Base-by-base conservation (phyloP, 2,329 filamentous ascomycete genomes). In the Alternaria brassicae region DNA sequence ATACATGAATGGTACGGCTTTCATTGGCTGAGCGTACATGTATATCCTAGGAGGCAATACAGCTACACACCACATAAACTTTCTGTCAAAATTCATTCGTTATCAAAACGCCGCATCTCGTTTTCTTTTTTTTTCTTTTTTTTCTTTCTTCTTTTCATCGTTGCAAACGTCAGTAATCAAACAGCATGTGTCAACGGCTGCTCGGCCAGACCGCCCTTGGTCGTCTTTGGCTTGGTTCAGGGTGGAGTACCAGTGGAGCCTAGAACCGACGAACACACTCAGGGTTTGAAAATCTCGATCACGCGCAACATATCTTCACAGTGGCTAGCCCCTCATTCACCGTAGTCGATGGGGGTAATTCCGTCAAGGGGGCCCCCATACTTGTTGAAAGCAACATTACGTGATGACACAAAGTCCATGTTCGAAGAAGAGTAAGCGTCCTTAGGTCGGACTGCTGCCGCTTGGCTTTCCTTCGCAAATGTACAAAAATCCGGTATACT, bases 321-420 rank as follows among this genome's bases (percentile, higher is more conserved):
- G 48, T 57, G n/a, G 28, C 6, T 25, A 53, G 41, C 32, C 21
- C 50, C 45, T 41, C 32, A 17, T 40, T 36, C 39, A 48, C 30
- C 34, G 23, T 44, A 9, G 30, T 50, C 3, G 34, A 52, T 15
- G 47, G 40, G 27, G 27, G 12, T 32, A 40, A 7, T 40, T n/a
- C n/a, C 15, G 13, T 8, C 34, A 28, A 13, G 12, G 42, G 44
- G n/a, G n/a, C n/a, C 32, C 34, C 56, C 51, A 50, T 45, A 13
- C 13, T 30, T 45, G 39, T 21, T 42, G 28, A 8, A 44, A 13
- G 39, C 23, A 37, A 17, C 13, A 34, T 48, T 48, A 48, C 44
- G 36, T 53, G 23, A 58, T 71, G 68, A 68, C 63, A 62, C 63
- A 68, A 68, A 69, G 56, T 54, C 13, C 56, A 64, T 53, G 40